Percentiles rank a stretch among this genome's conserved stretches.
Evolutionary conservation across 2,329 filamentous ascomycete genomes (phyloP).

Genomic region (Claviceps maximensis): DNA sequence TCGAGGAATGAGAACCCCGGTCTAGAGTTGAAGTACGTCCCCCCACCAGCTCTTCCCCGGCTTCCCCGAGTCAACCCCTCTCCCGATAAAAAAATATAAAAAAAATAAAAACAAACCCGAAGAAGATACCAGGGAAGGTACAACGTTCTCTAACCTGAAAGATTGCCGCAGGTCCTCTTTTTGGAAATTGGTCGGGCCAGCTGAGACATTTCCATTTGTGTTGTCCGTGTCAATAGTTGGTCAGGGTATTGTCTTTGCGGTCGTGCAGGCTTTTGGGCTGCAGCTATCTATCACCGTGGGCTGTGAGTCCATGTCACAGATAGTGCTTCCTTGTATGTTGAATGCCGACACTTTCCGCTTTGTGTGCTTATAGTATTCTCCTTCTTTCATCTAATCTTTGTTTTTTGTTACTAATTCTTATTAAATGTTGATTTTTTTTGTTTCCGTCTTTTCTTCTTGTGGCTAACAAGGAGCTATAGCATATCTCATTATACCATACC

Average conservation of each 20-base stretch:
- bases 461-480: slow-evolving; percentile 27
- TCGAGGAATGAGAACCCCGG: slow-evolving; percentile 27
- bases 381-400: neutral
- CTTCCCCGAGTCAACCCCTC: no score
- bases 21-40: slow-evolving; percentile 28
- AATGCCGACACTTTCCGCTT: neutral
- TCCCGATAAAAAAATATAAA: no score
- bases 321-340: slow-evolving; percentile 44
- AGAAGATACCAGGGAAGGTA: no score
- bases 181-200: slow-evolving; percentile 30
- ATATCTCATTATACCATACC: slow-evolving; percentile 52
- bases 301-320: slow-evolving; percentile 40
- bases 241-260: slow-evolving; percentile 45
- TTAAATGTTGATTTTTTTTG: neutral
- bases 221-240: slow-evolving; percentile 43
- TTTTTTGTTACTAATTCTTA: neutral
- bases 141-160: neutral
- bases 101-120: no score
- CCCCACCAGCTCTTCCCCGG: no score
- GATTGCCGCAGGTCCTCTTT: slow-evolving; percentile 20
- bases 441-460: no score
- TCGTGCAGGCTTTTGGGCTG: slow-evolving; percentile 42
- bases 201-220: slow-evolving; percentile 41
- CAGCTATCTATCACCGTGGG: slow-evolving; percentile 34
- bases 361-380: neutral